Evolutionary conservation across 2,329 filamentous ascomycete genomes (phyloP).

Genomic region (Colletotrichum sp.): DNA sequence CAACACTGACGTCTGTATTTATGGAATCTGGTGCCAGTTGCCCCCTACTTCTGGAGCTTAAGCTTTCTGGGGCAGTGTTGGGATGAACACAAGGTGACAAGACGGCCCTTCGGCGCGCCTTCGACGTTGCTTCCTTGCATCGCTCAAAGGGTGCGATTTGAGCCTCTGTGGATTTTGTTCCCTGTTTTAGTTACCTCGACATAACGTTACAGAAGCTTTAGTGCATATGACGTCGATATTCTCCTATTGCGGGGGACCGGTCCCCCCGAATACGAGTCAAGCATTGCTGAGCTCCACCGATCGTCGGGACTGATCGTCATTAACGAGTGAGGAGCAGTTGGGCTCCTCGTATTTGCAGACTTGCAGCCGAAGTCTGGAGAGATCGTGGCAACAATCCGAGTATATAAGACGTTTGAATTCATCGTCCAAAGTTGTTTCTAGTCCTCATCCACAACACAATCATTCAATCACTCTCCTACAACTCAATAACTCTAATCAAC

Average conservation of each 20-base stretch:
- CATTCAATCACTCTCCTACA: background rate
- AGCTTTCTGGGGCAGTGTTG: slow-evolving; percentile 2
- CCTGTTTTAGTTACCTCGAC: background rate
- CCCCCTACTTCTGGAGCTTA: background rate
- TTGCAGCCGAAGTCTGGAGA: background rate
- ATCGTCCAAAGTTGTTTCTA: background rate
- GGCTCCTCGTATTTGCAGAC: background rate
- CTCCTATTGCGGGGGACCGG: background rate
- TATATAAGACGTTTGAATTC: background rate
- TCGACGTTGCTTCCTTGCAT: background rate
- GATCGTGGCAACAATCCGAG: background rate
- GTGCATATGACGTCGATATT: background rate
- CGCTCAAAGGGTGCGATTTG: background rate
- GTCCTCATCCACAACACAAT: background rate
- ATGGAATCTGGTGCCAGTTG: background rate
- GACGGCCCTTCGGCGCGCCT: background rate
- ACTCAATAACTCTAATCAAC: background rate
- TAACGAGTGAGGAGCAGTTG: background rate
- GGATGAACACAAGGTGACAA: background rate
- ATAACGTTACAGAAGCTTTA: background rate
- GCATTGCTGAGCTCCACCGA: background rate
- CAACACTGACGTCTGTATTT: background rate
- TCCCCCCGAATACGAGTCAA: slow-evolving; percentile 5
- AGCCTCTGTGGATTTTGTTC: background rate
- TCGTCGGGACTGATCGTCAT: slow-evolving; percentile 7